Evolutionary conservation across 2,329 filamentous ascomycete genomes (phyloP), one percentile per base, ranked within the genome.

Genomic region (Aspergillus sergii): DNA sequence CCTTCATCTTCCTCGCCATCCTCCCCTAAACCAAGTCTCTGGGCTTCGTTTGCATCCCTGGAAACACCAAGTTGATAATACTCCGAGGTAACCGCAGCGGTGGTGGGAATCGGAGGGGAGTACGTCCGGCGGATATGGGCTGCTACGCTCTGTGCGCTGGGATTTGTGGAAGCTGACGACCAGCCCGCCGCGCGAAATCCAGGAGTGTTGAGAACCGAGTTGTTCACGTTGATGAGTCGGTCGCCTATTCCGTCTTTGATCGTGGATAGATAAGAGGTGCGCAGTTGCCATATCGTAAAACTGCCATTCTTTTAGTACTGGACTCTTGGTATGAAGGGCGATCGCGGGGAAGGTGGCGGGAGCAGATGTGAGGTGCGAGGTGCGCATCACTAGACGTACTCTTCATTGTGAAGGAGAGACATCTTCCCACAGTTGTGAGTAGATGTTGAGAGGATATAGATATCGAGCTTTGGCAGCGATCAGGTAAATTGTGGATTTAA

Each of bases 241-340:
- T 90, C 88, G 65, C 87, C 87, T 46, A 89, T 85, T 64, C 87
- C 88, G 73, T 90, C 88, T 74, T 88, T 88, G 70, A 88, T 88
- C 55, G 84, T 81, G 34, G 84, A 84, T 23, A 90, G 83, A 71
- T 89, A 90, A 43, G 86, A 86, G 21, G 87, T 88, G 61, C 88
- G 86, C 46, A 90, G 80, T 72, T 88, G 86, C 82, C 88, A 90
- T 63, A 89, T 84, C 36, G 87, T 85, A 73, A 90, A 90, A 72
- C 86, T 88, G 72, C 61, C 36, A 21, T 41, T 11, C 4, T 30
- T 53, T 73, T 63, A 71, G 63, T 67, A 23, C 46, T n/a, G 6
- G 12, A 39, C 54, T 50, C 43, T 51, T 57, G 34, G 28, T 28
- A 41, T 56, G 51, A 32, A 43, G 23, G 45, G 45, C 45, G 34